Percentiles rank a stretch among this genome's conserved stretches.
phyloP scores from a whole-genome alignment of 352 stramenopile species.

The Globisporangium parvum region DNA sequence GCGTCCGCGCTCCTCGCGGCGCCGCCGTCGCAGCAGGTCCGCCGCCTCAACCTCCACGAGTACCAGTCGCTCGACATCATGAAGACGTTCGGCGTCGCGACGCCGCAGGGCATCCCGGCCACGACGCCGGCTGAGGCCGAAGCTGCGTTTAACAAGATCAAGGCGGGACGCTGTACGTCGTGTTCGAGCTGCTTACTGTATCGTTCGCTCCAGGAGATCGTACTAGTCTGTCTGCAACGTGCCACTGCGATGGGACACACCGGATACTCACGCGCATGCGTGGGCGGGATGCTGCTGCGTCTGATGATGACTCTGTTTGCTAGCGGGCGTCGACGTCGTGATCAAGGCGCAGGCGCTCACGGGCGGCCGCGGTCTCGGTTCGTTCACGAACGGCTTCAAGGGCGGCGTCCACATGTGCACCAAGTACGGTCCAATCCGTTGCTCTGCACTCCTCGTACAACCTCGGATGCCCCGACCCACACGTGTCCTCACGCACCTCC shows the following conservation, averaged over 20 bases:
- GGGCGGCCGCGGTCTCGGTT: constrained; percentile 92
- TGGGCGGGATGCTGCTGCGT: neutral
- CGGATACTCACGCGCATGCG: too few species aligned
- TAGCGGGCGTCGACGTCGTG: constrained; percentile 87
- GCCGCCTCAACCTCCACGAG: constrained; percentile 92
- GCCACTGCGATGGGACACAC: too few species aligned
- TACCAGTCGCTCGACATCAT: constrained; percentile 94
- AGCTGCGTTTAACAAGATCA: constrained; percentile 75
- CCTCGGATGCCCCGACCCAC: neutral
- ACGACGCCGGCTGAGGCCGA: constrained; percentile 79
- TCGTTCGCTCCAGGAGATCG: too few species aligned
- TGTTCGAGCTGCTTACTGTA: too few species aligned
- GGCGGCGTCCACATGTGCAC: constrained; percentile 97
- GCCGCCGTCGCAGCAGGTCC: constrained; percentile 63
- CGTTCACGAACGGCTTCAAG: constrained; percentile 97
- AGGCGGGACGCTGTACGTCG: constrained; percentile 58
- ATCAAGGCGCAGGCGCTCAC: constrained; percentile 97
- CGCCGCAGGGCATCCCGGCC: constrained; percentile 63
- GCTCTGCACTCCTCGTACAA: too few species aligned
- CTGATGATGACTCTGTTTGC: neutral
- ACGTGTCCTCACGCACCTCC: neutral
- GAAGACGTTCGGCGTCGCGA: constrained; percentile 82
- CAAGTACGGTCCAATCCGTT: constrained; percentile 26
- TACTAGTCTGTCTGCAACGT: too few species aligned
- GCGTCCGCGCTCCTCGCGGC: constrained; percentile 43